Evolutionary conservation across 2,329 filamentous ascomycete species (phyloP), one percentile per base, ranked within the genome.

Genomic region (Monilinia fructicola): DNA sequence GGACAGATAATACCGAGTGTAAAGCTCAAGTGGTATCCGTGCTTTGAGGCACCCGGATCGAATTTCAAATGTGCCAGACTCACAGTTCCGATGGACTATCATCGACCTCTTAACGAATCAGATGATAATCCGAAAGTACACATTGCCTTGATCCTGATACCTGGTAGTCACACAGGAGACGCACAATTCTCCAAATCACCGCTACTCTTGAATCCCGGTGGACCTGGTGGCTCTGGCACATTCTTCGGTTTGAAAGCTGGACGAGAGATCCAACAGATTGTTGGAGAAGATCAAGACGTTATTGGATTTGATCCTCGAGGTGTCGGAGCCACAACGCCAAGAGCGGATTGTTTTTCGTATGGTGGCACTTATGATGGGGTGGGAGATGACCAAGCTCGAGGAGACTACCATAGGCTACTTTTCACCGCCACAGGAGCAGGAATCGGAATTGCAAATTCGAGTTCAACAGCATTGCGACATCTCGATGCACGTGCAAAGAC

Each of bases 301-400:
- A 77, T 84, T 58, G 79, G 81, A 1, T 83, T 83, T 63, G 82
- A 83, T 69, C 82, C 82, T 1, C 77, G 82, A 23, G 81, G 81
- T 75, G 78, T 85, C 31, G 82, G 83, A 4, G 77, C 80, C 10
- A 83, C 83, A 3, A 78, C 81, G 1, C 83, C 83, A 4, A 75
- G 81, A 26, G 75, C 84, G 18, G 81, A 84, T 60, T 86, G 84
- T 71, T 86, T 83, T 81, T 76, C 76, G 7, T 60, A 74, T 79
- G 71, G 75, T 82, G 62, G 65, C 10, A 46, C 54, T 28, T 42
- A 62, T 35, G 55, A 54, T 52, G 61, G 48, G 18, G 26, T 54
- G 12, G 67, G 69, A 11, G 71, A 73, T 50, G 70, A 75, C 80
- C 82, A 75, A 74, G 31, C 74, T 80, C 21, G 78, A 80, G 71